Base-by-base conservation (phyloP, 2,329 filamentous ascomycete genomes). In the Neospermospora avenae region DNA sequence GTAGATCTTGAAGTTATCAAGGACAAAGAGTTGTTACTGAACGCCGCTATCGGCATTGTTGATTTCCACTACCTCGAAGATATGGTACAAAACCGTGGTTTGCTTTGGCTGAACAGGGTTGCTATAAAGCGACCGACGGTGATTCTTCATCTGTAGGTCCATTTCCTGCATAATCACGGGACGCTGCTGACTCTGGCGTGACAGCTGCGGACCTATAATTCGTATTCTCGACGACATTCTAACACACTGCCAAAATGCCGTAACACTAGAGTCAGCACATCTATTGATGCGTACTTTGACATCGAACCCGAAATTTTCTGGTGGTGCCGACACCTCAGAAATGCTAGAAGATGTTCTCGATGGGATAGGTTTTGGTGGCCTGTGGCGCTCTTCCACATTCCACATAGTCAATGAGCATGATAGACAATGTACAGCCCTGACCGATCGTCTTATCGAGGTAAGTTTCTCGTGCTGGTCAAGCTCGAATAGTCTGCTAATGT, bases 11-110 rank as follows among this genome's bases (percentile, higher is more conserved):
- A 74, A 6, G 62, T 69, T 5, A 77, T 86, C 67, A 80, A 80
- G 56, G 85, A 89, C 63, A 81, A 83, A 64, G 84, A 88, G 61
- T 70, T 89, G 13, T 73, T 89, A 16, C 77, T 89, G 5, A 84
- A 83, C 62, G 83, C 83, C 3, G 84, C 83, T 1, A 84, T 89
- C 58, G 81, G 83, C 68, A 76, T 89, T 44, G 81, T 89, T 10
- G 86, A 89, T 69, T 89, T 89, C 67, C 81, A 83, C 58, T 82
- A 82, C 59, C 74, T 88, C 7, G 86, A 89, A 59, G 85, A 88
- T 58, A 76, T 77, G 1, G 78, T 85, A 18, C 86, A 89, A 69
- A 80, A 81, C 45, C 78, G 84, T 14, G 82, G 78, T 16, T 74
- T 89, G 3, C 70, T 76, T 16, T 87, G 85, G 83, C 76, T 89